Base-by-base conservation (phyloP, 2,329 filamentous ascomycete species). In the Fusarium albosuccineum region DNA sequence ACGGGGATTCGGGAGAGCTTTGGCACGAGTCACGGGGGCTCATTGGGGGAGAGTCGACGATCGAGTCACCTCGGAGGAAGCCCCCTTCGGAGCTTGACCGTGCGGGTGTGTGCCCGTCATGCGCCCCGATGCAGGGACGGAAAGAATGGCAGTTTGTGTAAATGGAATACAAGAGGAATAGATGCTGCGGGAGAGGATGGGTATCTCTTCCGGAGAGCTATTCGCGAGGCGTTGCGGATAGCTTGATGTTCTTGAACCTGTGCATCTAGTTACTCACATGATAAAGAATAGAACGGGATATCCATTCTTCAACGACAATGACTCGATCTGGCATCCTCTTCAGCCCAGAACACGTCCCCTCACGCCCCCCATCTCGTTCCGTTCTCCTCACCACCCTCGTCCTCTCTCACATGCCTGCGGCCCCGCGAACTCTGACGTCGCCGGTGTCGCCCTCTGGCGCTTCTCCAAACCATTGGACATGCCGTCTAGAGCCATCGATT, bases 381-480 rank as follows among this genome's bases (percentile, higher is more conserved):
- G 30, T 39, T 29, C 14, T 39, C 54, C 62, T 65, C 62, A 64
- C 30, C 62, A 65, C 60, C 55, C 54, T 41, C 37, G n/a, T 41
- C 27, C 37, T 17, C 46, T 49, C 55, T 51, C 48, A 50, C 40
- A 50, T 50, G 52, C 26, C 11, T 33, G 34, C 13, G 17, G 34
- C 14, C 29, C 46, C 57, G 64, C 17, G 16, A 57, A 51, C 60
- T 57, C 65, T 68, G 65, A 67, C 65, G 65, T 67, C 56, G 58
- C 44, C 45, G 53, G 52, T 58, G 46, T 53, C 34, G 46, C 57
- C 45, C 30, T 40, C n/a, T 22, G 22, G 22, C 22, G 22, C 16
- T 9, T 36, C 30, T 48, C 27, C 45, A 34, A 22, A 3, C 30
- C 30, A 30, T 45, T 14, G 26, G 9, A 13, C 16, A 34, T 22